Evolutionary conservation across 2,329 filamentous ascomycete genomes (phyloP), one percentile per base, ranked within the genome.

Genomic region (Aphanoascus verrucosus): DNA sequence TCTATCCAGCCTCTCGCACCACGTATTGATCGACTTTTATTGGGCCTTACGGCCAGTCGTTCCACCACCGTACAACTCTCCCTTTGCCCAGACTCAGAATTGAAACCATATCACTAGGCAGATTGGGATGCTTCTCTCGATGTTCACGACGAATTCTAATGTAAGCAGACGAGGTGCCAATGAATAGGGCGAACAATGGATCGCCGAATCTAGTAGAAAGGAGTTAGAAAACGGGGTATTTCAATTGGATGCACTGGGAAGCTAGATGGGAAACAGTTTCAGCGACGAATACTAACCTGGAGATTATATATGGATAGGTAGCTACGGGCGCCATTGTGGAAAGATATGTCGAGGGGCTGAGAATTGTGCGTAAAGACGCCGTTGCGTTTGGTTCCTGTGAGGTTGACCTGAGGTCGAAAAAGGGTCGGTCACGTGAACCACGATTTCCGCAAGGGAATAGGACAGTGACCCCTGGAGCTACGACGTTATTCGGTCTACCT

Each of bases 61-160:
- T 62, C 70, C 70, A 72, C 70, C 70, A 72, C 48, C 65, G 62
- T 54, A 61, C 62, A 38, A 70, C 52, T 50, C 69, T 62, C 34
- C 61, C 60, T 19, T 58, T 58, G 1, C 67, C 69, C 46, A 64
- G 51, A 31, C 60, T 58, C 35, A 67, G 37, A 14, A 72, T 58
- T 34, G 58, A 59, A 19, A 57, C 9, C 19, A 69, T 63, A 46
- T 69, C 65, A 8, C 63, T 59, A 14, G 68, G 66, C 31, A 62
- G 61, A 28, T 68, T 64, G 3, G 69, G 71, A 42, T 68, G 63
- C 59, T 73, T 71, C 58, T 78, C 76, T 41, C 65, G 69, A 62
- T 80, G 72, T 58, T 80, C 78, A 11, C 77, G 72, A 53, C 72
- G 74, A 58, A 80, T 77, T n/a, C 77, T 73, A 17, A 76, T 65